Base-by-base conservation (phyloP, 805 yeast genomes). In the Metschnikowia henanensis region DNA sequence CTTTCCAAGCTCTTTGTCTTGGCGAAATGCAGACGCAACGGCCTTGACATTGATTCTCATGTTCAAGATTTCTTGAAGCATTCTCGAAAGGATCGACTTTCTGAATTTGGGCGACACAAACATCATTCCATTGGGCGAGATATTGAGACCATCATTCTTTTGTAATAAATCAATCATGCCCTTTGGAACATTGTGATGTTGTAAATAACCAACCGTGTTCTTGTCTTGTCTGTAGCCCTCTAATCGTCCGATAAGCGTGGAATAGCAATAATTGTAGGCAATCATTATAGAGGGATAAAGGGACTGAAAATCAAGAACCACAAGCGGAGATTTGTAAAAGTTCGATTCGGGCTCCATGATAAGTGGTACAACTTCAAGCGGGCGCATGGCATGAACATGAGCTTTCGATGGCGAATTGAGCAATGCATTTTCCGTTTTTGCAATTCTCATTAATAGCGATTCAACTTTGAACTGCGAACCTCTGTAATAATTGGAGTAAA, bases 221-320 rank as follows among this genome's bases (percentile, higher is more conserved):
- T 64, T 65, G 1, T 56, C 56, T 0, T 76, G 75, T 21, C 70
- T 63, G 51, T 79, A 76, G 7, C 80, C 81, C 37, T 77, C 70
- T 18, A 87, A 59, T 42, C 80, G 69, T 1, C 94, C 92, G 2
- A 87, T 43, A 37, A 85, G 58, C 0, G 94, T 87, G 0, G 92
- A 81, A 53, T 80, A 87, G 57, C 96, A 92, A 52, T 94, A 70
- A 62, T 94, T 94, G 65, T 94, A 98, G 0, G 99, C 99, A 95
- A 95, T 94, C 96, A 94, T 91, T 58, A 94, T 94, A 46, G 97
- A 91, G 0, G 99, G 99, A 59, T 94, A 94, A 37, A 94, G 72
- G 0, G 97, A 89, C 56, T 92, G 96, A 57, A 94, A 94, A 61
- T 94, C 99, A 17, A 94, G 65, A 0, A 94, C 98, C 15, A 91